A percentile compares a stretch with the other conserved stretches of the same genome.
phyloP scores from a whole-genome alignment of 2,329 filamentous ascomycete genomes.

The Microcyclosporella mali region DNA sequence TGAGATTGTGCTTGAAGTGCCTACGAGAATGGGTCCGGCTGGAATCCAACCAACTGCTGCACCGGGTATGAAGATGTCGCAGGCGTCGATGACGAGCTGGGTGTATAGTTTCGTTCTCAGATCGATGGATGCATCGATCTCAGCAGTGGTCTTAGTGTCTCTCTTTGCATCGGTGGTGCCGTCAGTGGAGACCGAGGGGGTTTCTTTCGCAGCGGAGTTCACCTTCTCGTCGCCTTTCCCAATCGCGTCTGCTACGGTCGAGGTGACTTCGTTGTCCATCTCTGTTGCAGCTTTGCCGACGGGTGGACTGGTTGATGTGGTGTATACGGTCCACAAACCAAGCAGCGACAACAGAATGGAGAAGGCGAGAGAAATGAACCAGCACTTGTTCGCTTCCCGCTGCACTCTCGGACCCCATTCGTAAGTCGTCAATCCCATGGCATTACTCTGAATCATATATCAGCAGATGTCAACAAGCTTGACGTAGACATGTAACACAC shows the following conservation, averaged over 20 bases:
- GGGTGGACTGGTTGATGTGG: not conserved
- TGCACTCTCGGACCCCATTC: constrained; percentile 44
- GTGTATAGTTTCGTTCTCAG: constrained; percentile 26
- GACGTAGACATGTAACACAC: constrained; percentile 39
- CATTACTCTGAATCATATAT: constrained; percentile 25
- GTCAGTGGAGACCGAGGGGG: not conserved
- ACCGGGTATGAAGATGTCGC: constrained; percentile 60
- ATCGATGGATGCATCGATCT: not conserved
- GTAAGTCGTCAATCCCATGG: constrained; percentile 47
- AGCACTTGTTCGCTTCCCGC: constrained; percentile 61
- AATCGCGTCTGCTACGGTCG: not conserved
- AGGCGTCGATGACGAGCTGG: constrained; percentile 49
- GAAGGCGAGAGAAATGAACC: constrained; percentile 57
- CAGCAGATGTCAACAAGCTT: not conserved
- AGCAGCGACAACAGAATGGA: constrained; percentile 43
- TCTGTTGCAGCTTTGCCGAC: not conserved
- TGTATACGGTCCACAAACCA: constrained; percentile 30
- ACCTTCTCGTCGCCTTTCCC: constrained; percentile 1
- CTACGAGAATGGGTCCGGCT: constrained; percentile 48
- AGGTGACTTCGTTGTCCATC: not conserved
- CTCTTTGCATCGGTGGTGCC: not conserved
- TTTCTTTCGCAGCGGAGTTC: not conserved
- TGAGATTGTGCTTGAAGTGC: constrained; percentile 54
- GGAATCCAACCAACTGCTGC: constrained; percentile 56
- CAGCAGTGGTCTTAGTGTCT: not conserved